These are phyloP conservation scores for Arctostaphylos glauca DNA, from an alignment of 148 eudicot species.

Conservation along the genomic window DNA sequence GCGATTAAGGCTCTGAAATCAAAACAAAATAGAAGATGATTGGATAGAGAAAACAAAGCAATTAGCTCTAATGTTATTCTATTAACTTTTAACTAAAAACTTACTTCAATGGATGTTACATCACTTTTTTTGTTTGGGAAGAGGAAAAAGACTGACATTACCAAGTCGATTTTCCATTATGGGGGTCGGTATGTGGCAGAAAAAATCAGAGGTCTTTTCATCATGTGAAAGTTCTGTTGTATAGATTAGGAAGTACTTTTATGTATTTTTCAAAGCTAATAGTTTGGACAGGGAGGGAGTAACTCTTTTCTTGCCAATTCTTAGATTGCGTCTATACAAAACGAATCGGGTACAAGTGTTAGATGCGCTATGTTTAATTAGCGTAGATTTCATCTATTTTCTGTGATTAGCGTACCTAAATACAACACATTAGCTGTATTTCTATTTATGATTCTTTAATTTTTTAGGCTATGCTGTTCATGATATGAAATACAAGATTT, in stretches of 20 bases:
- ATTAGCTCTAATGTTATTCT: neutral
- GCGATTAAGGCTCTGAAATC: neutral
- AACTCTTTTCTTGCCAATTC: neutral
- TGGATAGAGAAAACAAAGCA: neutral
- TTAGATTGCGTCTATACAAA: neutral
- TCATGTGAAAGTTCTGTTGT: neutral
- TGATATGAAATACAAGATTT: neutral
- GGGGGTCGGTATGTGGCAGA: neutral
- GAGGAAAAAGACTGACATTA: neutral
- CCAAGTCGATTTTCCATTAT: neutral
- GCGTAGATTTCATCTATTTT: neutral
- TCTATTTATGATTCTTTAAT: neutral
- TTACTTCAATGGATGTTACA: neutral
- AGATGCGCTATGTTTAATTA: neutral
- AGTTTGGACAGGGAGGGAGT: neutral
- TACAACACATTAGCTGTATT: neutral
- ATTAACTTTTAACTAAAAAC: neutral
- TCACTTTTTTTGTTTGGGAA: conserved; percentile 1
- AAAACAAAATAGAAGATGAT: neutral
- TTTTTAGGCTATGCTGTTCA: neutral
- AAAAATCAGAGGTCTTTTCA: neutral
- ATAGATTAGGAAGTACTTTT: neutral
- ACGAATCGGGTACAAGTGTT: neutral
- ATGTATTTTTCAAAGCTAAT: neutral
- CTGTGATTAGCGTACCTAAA: neutral